These are phyloP conservation scores for Penicillium canariense DNA, from an alignment of 495 filamentous ascomycete species.

Conservation along the genomic window DNA sequence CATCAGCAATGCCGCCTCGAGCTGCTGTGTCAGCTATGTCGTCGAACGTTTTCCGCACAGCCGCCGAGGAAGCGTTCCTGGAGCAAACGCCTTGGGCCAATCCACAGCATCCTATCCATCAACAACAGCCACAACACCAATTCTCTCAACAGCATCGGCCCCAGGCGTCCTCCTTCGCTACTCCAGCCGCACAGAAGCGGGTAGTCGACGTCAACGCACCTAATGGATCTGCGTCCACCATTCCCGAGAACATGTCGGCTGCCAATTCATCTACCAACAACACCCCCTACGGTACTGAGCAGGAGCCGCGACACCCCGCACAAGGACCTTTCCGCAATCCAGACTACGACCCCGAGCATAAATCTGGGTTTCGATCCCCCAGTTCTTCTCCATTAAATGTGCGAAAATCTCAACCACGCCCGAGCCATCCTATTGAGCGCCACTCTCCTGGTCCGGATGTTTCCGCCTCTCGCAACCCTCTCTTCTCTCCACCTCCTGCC, in stretches of 20 bases:
- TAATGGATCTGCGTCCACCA: conserved; percentile 57
- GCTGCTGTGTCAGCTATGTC: conserved; percentile 38
- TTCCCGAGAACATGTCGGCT: conserved; percentile 50
- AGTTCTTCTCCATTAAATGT: conserved; percentile 47
- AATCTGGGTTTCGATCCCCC: conserved; percentile 41
- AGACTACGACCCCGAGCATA: conserved; percentile 40
- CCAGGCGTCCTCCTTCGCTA: conserved; percentile 44
- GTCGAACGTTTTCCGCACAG: conserved; percentile 41
- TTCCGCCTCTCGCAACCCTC: conserved; percentile 28
- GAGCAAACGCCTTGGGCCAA: conserved; percentile 87
- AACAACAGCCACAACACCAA: conserved; percentile 43
- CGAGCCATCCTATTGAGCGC: conserved; percentile 26
- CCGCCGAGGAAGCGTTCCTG: conserved; percentile 78
- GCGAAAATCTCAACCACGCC: conserved; percentile 41
- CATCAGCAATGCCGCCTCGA: conserved; percentile 24
- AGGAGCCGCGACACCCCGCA: conserved; percentile 29
- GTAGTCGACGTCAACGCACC: conserved; percentile 51
- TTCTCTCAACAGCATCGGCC: conserved; percentile 37
- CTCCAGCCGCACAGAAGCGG: conserved; percentile 53
- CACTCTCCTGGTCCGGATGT: conserved; percentile 23
- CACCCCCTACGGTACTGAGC: conserved; percentile 45
- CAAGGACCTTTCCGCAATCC: conserved; percentile 31
- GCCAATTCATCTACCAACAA: conserved; percentile 46
- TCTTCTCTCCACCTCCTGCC: conserved; percentile 38
- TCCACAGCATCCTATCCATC: conserved; percentile 76